phyloP scores from a whole-genome alignment of 192 early-diverging fungal genomes.

The Podila horticola region DNA sequence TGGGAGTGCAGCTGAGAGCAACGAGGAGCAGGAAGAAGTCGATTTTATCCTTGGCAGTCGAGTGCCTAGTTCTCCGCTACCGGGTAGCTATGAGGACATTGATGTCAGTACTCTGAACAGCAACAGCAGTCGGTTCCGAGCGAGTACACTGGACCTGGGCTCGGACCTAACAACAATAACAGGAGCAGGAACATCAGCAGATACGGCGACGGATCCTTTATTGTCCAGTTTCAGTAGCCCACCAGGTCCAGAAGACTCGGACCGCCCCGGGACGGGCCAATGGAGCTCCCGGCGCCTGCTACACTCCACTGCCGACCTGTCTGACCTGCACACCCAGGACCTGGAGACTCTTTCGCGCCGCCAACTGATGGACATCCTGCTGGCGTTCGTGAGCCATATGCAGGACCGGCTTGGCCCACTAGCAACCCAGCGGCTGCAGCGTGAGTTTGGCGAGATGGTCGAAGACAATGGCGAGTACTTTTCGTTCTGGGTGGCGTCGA shows the following conservation, averaged over 20 bases:
- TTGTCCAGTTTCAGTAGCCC: background rate
- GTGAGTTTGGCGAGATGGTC: constrained; percentile 52
- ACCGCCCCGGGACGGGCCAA: background rate
- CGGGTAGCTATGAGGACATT: background rate
- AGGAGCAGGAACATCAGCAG: constrained; percentile 12
- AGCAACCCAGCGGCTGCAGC: constrained; percentile 48
- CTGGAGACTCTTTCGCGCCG: constrained; percentile 22
- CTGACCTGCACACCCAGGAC: constrained; percentile 17
- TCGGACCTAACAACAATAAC: background rate
- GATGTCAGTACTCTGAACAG: background rate
- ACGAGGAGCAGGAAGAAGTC: constrained; percentile 13
- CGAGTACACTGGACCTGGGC: constrained; percentile 1
- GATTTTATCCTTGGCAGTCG: background rate
- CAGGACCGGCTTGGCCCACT: constrained; percentile 36
- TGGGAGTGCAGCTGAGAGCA: constrained; percentile 11
- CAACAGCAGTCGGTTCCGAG: constrained; percentile 12
- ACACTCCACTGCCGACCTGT: constrained; percentile 1
- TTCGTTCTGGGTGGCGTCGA: constrained; percentile 62
- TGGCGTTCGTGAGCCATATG: constrained; percentile 46
- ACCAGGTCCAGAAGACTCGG: constrained; percentile 2
- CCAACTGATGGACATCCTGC: constrained; percentile 44
- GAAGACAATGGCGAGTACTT: constrained; percentile 53
- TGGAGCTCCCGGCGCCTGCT: constrained; percentile 3
- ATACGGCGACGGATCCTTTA: background rate
- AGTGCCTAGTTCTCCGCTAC: too few relatives aligned